phyloP scores from a whole-genome alignment of 148 eudicot species.

The Fagopyrum esculentum region DNA sequence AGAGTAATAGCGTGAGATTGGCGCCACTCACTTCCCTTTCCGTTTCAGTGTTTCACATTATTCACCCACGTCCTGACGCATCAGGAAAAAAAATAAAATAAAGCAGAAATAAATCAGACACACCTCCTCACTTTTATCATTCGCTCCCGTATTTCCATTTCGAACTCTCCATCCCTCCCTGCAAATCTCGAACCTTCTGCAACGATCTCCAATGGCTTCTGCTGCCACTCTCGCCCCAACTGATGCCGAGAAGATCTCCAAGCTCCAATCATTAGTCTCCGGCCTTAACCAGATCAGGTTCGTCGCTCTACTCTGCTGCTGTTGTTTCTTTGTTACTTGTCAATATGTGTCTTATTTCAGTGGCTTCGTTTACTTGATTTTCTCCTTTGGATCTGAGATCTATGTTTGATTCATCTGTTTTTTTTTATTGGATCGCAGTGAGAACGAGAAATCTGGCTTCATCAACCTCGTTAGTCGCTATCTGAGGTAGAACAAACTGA shows the following conservation, averaged over 20 bases:
- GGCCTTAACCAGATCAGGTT: constrained; percentile 18
- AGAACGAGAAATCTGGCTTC: constrained; percentile 97
- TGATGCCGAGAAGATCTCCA: constrained; percentile 12
- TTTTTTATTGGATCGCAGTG: constrained; percentile 37
- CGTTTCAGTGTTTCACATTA: too few species aligned
- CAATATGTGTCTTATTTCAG: neutral
- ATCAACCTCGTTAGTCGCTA: constrained; percentile 82
- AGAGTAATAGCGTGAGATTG: too few species aligned
- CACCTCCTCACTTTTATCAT: too few species aligned
- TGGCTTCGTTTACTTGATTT: neutral
- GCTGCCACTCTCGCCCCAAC: neutral
- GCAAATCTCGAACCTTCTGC: neutral
- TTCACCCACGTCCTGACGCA: too few species aligned
- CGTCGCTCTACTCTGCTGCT: neutral
- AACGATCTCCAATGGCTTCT: constrained; percentile 7
- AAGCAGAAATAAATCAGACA: too few species aligned
- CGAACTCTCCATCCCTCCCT: neutral
- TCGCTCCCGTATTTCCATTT: neutral
- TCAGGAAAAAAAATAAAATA: too few species aligned
- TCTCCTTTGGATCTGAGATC: neutral
- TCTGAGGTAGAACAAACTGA: constrained; percentile 61
- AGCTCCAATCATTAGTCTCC: constrained; percentile 16
- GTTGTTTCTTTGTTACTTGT: neutral
- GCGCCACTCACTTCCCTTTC: too few species aligned
- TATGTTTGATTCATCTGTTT: neutral